A percentile compares a stretch with the other conserved stretches of the same genome.
These are phyloP conservation scores for Paramecium tetraurelia DNA, from an alignment of 73 alveolate genomes.

Conservation along the genomic window DNA sequence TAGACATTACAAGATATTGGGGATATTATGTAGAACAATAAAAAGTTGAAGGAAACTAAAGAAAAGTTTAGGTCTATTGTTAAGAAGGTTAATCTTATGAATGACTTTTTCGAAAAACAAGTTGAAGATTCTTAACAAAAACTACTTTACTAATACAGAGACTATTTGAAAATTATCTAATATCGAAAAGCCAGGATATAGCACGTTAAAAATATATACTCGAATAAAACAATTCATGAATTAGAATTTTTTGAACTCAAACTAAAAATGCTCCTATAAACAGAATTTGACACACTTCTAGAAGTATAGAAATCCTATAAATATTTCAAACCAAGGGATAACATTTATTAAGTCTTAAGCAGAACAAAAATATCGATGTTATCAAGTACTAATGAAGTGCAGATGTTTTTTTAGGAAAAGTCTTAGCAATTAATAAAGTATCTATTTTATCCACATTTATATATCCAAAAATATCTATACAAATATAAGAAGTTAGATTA, in stretches of 20 bases:
- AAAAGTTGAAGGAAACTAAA: neutral
- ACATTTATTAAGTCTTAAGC: neutral
- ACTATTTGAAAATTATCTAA: neutral
- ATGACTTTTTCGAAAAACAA: neutral
- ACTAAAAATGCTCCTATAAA: neutral
- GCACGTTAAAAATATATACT: neutral
- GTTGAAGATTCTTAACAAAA: neutral
- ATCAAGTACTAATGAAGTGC: neutral
- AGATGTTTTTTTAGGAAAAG: neutral
- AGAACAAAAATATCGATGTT: neutral
- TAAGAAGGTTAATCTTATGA: neutral
- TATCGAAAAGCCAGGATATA: neutral
- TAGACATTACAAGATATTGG: neutral
- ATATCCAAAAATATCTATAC: neutral
- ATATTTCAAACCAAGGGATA: neutral
- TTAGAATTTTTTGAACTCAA: neutral
- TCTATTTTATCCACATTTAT: neutral
- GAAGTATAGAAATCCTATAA: neutral
- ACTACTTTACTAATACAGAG: neutral
- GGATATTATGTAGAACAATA: neutral
- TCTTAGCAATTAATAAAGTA: neutral
- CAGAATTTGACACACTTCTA: neutral
- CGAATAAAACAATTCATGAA: neutral
- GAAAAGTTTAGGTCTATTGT: neutral
- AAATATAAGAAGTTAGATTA: neutral